Percentiles rank a stretch among this genome's conserved stretches.
These are phyloP conservation scores for Physcomitrellopsis africana DNA, from an alignment of 225 moss, liverwort and hornwort genomes.

Conservation along the genomic window DNA sequence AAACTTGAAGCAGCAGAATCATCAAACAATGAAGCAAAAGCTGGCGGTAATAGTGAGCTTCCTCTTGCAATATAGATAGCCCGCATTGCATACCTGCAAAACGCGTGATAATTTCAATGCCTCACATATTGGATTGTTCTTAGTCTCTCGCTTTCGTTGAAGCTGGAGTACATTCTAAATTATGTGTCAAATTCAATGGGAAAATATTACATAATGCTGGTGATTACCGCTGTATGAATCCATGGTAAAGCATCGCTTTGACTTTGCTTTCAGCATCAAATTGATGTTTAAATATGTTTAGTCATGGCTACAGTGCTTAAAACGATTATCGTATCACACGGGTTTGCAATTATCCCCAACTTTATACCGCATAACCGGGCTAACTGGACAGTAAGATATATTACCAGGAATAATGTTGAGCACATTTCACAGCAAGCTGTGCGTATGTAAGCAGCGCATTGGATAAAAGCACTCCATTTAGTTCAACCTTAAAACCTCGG, in stretches of 20 bases:
- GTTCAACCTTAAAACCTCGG: constrained; percentile 83
- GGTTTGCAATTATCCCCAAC: background rate
- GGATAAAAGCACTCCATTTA: constrained; percentile 93
- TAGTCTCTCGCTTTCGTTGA: background rate
- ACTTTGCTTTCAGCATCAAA: background rate
- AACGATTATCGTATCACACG: background rate
- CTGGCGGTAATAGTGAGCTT: constrained; percentile 92
- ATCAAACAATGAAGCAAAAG: constrained; percentile 95
- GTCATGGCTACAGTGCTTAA: constrained; percentile 9
- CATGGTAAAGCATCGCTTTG: background rate
- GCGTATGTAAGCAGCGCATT: constrained; percentile 92
- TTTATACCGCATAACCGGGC: background rate
- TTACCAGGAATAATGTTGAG: constrained; percentile 99
- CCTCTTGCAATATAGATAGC: constrained; percentile 97
- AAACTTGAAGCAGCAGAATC: constrained; percentile 96
- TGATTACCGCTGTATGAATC: background rate
- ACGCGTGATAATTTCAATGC: background rate
- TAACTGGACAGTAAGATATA: background rate
- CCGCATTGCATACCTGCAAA: constrained; percentile 91
- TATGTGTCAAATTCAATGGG: no score
- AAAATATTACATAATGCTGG: no score
- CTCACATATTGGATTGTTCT: background rate
- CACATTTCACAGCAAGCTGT: constrained; percentile 93
- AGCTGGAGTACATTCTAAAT: no score
- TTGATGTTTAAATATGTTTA: background rate